Base-by-base conservation (phyloP, 805 yeast genomes). In the Schwanniomyces sp. region DNA sequence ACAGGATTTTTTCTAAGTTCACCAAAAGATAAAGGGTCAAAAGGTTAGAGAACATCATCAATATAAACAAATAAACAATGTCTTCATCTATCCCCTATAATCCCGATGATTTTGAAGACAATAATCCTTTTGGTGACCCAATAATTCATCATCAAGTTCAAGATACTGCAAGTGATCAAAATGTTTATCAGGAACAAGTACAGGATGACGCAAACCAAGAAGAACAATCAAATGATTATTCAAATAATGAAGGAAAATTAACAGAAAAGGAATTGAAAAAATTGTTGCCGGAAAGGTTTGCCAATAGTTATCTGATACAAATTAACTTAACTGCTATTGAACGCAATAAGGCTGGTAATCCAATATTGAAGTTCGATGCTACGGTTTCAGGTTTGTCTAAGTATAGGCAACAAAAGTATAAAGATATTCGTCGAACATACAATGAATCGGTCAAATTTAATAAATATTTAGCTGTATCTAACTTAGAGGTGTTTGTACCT, bases 401-500 rank as follows among this genome's bases (percentile, higher is more conserved):
- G 34, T 94, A 82, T 63, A 75, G 97, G 49, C 89, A 87, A 52
- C 68, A 79, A 7, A 64, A 66, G 7, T 91, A 87, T 64, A 81
- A 83, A 46, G 91, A 85, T 47, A 71, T 92, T 12, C 82, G 96
- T 54, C 80, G 97, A 49, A 85, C 96, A 0, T 86, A 82, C 61
- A 78, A 78, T 49, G 99, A 94, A 64, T 75, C 91, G 54, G 80
- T 79, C 28, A 80, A 83, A 50, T 81, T 94, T 58, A 88, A 88
- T 66, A 82, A 82, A 54, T 92, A 87, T 61, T 70, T 94, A 52
- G 82, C 84, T 47, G 83, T 84, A 17, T 88, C 95, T 34, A 86
- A 91, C 58, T 85, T 92, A 28, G 98, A 94, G 64, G 91, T 94
- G 47, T 91, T 92, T 67, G 91, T 94, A 4, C 97, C 98, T 0